Conservation (phyloP, 352 stramenopile species). For the Phytopythium litorale region DNA sequence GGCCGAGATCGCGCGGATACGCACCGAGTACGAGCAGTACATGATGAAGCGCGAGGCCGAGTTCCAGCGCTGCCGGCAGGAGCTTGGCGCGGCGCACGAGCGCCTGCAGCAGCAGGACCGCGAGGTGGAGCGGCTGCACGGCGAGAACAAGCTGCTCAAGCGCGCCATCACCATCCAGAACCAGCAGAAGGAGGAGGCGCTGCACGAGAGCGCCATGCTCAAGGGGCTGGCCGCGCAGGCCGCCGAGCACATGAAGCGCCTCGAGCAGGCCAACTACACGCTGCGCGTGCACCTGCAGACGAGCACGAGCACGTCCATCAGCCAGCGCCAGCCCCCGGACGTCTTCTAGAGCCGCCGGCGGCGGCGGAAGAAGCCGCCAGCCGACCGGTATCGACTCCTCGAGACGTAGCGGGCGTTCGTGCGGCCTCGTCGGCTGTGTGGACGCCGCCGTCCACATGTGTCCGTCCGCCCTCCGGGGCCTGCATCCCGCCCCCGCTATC, state of each 20-base stretch:
- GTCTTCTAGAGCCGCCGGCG: constrained; percentile 44
- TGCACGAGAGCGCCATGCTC: constrained; percentile 70
- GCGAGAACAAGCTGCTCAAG: constrained; percentile 85
- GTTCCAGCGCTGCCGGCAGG: constrained; percentile 52
- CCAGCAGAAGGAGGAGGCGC: constrained; percentile 82
- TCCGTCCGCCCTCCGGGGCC: neutral
- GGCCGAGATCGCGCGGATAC: constrained; percentile 72
- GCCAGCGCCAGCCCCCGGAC: constrained; percentile 45
- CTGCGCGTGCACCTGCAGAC: constrained; percentile 82
- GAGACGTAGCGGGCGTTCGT: neutral
- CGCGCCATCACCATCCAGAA: constrained; percentile 84
- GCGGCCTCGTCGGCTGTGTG: neutral
- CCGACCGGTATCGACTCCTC: neutral
- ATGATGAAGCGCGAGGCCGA: constrained; percentile 80
- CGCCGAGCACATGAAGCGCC: constrained; percentile 81
- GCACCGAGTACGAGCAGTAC: constrained; percentile 81
- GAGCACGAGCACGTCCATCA: constrained; percentile 42
- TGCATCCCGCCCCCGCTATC: neutral
- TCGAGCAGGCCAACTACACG: constrained; percentile 87
- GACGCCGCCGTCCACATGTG: neutral
- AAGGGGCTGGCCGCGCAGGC: constrained; percentile 71
- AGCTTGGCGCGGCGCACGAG: constrained; percentile 46
- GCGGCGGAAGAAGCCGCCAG: neutral
- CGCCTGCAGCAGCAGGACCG: constrained; percentile 35
- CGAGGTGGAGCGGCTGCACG: constrained; percentile 56